phyloP scores from a whole-genome alignment of 495 filamentous ascomycete genomes.

The Aspergillus sclerotiicarbonarius region DNA sequence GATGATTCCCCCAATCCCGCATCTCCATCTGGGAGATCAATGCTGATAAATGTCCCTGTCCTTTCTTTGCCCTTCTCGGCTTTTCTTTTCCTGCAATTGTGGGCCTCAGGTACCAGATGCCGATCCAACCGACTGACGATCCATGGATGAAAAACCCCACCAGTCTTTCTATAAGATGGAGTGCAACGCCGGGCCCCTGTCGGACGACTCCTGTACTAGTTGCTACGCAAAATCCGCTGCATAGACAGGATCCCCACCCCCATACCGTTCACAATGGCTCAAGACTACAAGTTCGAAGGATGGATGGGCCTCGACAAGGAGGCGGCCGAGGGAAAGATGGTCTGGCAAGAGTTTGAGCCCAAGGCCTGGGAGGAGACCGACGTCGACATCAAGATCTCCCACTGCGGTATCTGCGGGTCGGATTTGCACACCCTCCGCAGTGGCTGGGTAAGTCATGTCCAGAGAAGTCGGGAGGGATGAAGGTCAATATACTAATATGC shows the following conservation, averaged over 20 bases:
- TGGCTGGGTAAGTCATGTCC: slow-evolving; percentile 58
- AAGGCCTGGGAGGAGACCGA: slow-evolving; percentile 82
- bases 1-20: neutral
- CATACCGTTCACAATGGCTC: slow-evolving; percentile 24
- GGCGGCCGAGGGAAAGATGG: slow-evolving; percentile 71
- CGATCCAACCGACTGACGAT: neutral
- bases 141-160: neutral
- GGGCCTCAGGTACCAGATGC: neutral
- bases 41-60: neutral
- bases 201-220: too few species aligned
- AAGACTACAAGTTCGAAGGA: slow-evolving; percentile 70
- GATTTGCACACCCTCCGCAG: slow-evolving; percentile 74
- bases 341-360: slow-evolving; percentile 72
- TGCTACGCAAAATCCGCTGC: too few species aligned
- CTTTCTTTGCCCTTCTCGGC: neutral
- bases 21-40: neutral
- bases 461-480: neutral
- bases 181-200: too few species aligned
- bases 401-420: slow-evolving; percentile 48
- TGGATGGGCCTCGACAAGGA: slow-evolving; percentile 69
- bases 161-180: neutral
- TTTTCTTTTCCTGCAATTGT: neutral
- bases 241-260: neutral
- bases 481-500: slow-evolving; percentile 8
- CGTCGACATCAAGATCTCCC: slow-evolving; percentile 52